Evolutionary conservation across 2,329 filamentous ascomycete genomes (phyloP).

Genomic region (Aspergillus pseudoglaucus): DNA sequence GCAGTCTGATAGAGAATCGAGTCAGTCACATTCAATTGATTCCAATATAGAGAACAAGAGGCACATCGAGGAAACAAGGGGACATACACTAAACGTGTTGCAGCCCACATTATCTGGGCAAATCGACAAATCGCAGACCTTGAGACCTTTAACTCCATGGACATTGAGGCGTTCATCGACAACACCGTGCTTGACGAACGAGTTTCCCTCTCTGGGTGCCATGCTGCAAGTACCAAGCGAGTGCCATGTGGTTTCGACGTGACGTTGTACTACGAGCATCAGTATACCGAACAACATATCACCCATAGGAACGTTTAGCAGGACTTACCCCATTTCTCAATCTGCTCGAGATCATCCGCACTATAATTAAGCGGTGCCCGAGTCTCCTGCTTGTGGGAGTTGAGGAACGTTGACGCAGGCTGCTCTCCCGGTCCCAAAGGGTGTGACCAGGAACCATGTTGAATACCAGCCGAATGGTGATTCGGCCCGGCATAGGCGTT

Average conservation of each 20-base stretch:
- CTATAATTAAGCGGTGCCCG: slow-evolving; percentile 62
- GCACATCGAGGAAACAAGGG: too few relatives aligned
- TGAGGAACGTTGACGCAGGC: slow-evolving; percentile 48
- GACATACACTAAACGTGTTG: slow-evolving; percentile 50
- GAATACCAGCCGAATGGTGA: slow-evolving; percentile 64
- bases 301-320: not conserved
- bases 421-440: slow-evolving; percentile 52
- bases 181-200: slow-evolving; percentile 68
- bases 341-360: slow-evolving; percentile 47
- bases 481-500: slow-evolving; percentile 68
- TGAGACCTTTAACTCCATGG: slow-evolving; percentile 68
- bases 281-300: not conserved
- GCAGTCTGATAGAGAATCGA: slow-evolving; percentile 49
- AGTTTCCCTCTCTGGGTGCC: slow-evolving; percentile 69
- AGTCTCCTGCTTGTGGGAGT: slow-evolving; percentile 56
- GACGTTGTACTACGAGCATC: slow-evolving; percentile 50
- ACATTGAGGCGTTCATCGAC: slow-evolving; percentile 72
- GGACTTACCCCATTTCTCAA: slow-evolving; percentile 55
- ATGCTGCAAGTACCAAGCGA: slow-evolving; percentile 64
- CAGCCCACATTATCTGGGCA: slow-evolving; percentile 73
- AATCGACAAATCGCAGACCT: slow-evolving; percentile 69
- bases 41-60: too few relatives aligned
- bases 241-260: slow-evolving; percentile 74
- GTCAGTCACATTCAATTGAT: too few relatives aligned
- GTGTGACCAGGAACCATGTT: slow-evolving; percentile 65